Evolutionary conservation across 371 early-diverging fungal species (phyloP).

Genomic region (Synchytrium microbalum): DNA sequence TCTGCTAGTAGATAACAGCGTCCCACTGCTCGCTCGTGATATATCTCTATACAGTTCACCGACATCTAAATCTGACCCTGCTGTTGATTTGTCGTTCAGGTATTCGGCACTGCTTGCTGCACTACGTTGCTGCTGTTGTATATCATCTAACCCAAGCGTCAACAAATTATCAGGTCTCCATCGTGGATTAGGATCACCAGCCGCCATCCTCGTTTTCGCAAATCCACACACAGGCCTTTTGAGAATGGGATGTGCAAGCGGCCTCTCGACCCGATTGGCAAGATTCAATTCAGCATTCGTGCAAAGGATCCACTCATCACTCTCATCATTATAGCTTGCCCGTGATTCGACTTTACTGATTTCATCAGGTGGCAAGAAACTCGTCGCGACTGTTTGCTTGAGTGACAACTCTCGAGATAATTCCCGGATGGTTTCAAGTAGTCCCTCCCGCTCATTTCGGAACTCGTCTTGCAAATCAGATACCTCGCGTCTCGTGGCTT

Average conservation of each 20-base stretch:
- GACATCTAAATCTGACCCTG: constrained; percentile 1
- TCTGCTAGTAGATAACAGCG: too few relatives aligned
- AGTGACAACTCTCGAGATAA: constrained; percentile 26
- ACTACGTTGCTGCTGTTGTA: neutral
- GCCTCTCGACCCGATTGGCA: constrained; percentile 27
- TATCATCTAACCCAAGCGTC: constrained; percentile 7
- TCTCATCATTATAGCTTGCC: constrained; percentile 38
- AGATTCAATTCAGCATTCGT: constrained; percentile 21
- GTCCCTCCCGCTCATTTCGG: constrained; percentile 25
- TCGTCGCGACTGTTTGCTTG: constrained; percentile 31
- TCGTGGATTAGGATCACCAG: constrained; percentile 28
- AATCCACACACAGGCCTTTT: constrained; percentile 37
- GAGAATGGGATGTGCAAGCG: constrained; percentile 20
- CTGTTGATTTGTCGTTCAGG: too few relatives aligned
- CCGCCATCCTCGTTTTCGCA: constrained; percentile 29
- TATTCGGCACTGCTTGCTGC: neutral
- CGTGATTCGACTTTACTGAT: constrained; percentile 34
- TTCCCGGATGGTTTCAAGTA: constrained; percentile 32
- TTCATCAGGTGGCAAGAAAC: constrained; percentile 46
- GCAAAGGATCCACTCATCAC: constrained; percentile 37
- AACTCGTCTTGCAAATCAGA: constrained; percentile 31
- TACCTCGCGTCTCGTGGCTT: constrained; percentile 21
- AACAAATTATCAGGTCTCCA: constrained; percentile 40
- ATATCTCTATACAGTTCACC: neutral
- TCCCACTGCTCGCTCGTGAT: too few relatives aligned